phyloP scores from a whole-genome alignment of 257 asterid species.

The Voacanga thouarsii region DNA sequence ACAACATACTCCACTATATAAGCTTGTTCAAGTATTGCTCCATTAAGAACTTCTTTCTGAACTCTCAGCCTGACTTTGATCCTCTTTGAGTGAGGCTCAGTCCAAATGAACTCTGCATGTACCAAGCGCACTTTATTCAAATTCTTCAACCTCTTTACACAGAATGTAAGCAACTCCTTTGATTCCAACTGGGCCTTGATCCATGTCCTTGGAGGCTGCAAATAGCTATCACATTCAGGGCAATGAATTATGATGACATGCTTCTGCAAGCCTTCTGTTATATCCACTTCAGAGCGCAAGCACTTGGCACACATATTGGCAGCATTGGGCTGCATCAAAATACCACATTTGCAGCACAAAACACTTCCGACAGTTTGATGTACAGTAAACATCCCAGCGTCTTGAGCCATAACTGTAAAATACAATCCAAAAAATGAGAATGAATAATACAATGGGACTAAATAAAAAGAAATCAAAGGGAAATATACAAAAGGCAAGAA shows the following conservation, averaged over 20 bases:
- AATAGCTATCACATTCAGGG: constrained; percentile 31
- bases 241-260: constrained; percentile 29
- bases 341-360: constrained; percentile 44
- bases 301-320: constrained; percentile 36
- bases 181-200: constrained; percentile 33
- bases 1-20: constrained; percentile 28
- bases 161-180: constrained; percentile 33
- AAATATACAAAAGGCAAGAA: neutral
- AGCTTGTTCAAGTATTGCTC: constrained; percentile 29
- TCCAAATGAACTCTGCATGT: constrained; percentile 33
- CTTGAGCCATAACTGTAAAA: constrained; percentile 26
- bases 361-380: constrained; percentile 31
- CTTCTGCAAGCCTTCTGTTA: constrained; percentile 35
- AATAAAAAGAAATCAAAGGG: neutral
- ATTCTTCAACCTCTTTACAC: constrained; percentile 33
- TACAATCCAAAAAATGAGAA: neutral
- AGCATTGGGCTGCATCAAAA: constrained; percentile 36
- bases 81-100: constrained; percentile 38
- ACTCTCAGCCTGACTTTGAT: constrained; percentile 26
- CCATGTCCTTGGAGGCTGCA: constrained; percentile 41
- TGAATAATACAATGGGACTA: neutral
- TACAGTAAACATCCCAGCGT: constrained; percentile 34
- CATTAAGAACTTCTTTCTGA: constrained; percentile 32
- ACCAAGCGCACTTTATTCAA: constrained; percentile 28
- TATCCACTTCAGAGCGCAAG: constrained; percentile 28